These are phyloP conservation scores for Brassica juncea DNA, from an alignment of 345 rosid species.

Conservation along the genomic window DNA sequence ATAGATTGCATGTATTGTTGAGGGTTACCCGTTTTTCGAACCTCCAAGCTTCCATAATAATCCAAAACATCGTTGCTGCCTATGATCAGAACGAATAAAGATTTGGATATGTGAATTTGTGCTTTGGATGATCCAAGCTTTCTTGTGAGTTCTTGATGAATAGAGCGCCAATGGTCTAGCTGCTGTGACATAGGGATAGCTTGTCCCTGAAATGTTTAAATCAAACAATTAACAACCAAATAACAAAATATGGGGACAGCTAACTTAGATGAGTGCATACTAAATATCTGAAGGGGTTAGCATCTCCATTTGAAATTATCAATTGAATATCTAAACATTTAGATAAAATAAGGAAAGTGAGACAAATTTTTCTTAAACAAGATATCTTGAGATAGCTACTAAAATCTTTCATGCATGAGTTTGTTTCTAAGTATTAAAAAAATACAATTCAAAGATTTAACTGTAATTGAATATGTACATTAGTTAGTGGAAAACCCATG, in stretches of 20 bases:
- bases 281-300: slow-evolving; percentile 60
- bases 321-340: too few species aligned
- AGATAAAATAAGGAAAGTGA: too few species aligned
- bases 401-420: not conserved
- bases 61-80: slow-evolving; percentile 76
- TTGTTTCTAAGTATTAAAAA: not conserved
- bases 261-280: slow-evolving; percentile 95
- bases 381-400: not conserved
- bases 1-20: slow-evolving; percentile 48
- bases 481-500: not conserved
- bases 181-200: slow-evolving; percentile 54
- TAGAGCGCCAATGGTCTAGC: slow-evolving; percentile 46
- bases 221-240: not conserved
- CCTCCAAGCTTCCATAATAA: slow-evolving; percentile 46
- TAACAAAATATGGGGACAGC: slow-evolving; percentile 8
- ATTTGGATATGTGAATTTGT: slow-evolving; percentile 47
- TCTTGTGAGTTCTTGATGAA: slow-evolving; percentile 23
- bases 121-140: slow-evolving; percentile 43
- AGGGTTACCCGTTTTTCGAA: slow-evolving; percentile 40
- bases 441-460: too few species aligned
- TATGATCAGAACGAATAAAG: slow-evolving; percentile 50
- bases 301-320: too few species aligned
- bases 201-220: slow-evolving; percentile 25
- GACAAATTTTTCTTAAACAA: too few species aligned
- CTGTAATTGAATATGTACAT: too few species aligned